Evolutionary conservation across 108 stramenopile species (phyloP).

Genomic region (Skeletonema potamos): DNA sequence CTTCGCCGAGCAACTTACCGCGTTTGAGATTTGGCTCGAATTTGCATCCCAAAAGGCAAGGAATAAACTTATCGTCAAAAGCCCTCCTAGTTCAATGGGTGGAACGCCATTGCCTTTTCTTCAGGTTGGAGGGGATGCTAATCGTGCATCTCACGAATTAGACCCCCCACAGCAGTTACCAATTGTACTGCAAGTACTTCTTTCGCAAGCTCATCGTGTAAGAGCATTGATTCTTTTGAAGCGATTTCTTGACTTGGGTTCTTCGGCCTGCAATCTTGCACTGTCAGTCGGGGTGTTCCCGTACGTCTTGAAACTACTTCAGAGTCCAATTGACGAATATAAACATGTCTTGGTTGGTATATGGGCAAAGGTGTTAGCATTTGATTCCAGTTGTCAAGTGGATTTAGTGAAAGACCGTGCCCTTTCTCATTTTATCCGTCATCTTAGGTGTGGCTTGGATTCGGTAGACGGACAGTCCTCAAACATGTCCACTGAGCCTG

Average conservation of each 20-base stretch:
- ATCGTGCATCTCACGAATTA: conserved; percentile 31
- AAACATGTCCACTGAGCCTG: conserved; percentile 25
- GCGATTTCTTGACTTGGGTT: conserved; percentile 90
- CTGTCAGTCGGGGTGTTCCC: conserved; percentile 96
- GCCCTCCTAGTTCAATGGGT: conserved; percentile 37
- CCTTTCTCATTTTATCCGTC: conserved; percentile 83
- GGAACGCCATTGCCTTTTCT: conserved; percentile 41
- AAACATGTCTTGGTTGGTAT: conserved; percentile 91
- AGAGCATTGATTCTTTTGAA: conserved; percentile 89
- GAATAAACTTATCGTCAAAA: conserved; percentile 34
- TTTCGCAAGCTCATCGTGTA: conserved; percentile 90
- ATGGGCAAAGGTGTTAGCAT: conserved; percentile 92
- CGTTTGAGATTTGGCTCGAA: conserved; percentile 97
- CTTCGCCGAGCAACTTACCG: conserved; percentile 96
- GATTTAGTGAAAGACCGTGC: conserved; percentile 93
- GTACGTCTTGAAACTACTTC: conserved; percentile 94
- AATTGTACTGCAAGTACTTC: conserved; percentile 94
- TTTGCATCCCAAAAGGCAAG: conserved; percentile 65
- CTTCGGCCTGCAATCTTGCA: conserved; percentile 94
- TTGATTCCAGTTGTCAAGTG: conserved; percentile 89
- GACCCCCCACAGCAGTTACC: conserved; percentile 94
- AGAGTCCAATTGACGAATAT: conserved; percentile 86
- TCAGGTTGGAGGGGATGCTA: conserved; percentile 13
- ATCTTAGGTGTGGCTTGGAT: conserved; percentile 60
- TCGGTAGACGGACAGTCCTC: conserved; percentile 8